Conservation (phyloP, 129 eudicot genomes). For the Arctium minus region DNA sequence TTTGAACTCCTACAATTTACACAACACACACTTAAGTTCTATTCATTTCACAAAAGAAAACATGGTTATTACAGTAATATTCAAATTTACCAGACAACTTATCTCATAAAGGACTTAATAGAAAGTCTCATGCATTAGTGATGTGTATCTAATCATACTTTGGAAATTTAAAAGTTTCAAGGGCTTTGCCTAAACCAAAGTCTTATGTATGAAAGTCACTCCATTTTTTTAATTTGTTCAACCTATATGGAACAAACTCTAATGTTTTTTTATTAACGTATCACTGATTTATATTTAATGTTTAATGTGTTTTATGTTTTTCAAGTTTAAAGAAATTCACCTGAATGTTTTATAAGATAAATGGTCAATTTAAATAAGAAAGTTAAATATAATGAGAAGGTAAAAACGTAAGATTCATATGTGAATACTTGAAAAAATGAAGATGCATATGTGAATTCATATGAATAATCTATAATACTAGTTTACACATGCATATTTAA, state of each 20-base stretch:
- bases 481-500: not conserved
- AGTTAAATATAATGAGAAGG: not conserved
- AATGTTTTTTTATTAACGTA: not conserved
- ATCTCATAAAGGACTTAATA: too few relatives aligned
- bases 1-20: too few relatives aligned
- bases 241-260: not conserved
- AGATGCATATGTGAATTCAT: not conserved
- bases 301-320: too few relatives aligned
- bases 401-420: not conserved
- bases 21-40: too few relatives aligned
- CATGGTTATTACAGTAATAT: too few relatives aligned
- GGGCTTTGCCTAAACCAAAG: not conserved
- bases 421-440: too few relatives aligned
- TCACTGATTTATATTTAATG: not conserved
- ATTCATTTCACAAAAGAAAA: too few relatives aligned
- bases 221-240: not conserved
- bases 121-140: too few relatives aligned
- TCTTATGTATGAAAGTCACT: not conserved
- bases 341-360: not conserved
- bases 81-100: too few relatives aligned
- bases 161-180: not conserved
- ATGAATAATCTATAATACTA: not conserved
- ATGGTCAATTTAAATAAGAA: too few relatives aligned
- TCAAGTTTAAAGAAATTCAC: too few relatives aligned
- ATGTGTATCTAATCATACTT: not conserved